Evolutionary conservation across 495 filamentous ascomycete genomes (phyloP), one percentile per base, ranked within the genome.

Genomic region (Mytilinidion resinicola): DNA sequence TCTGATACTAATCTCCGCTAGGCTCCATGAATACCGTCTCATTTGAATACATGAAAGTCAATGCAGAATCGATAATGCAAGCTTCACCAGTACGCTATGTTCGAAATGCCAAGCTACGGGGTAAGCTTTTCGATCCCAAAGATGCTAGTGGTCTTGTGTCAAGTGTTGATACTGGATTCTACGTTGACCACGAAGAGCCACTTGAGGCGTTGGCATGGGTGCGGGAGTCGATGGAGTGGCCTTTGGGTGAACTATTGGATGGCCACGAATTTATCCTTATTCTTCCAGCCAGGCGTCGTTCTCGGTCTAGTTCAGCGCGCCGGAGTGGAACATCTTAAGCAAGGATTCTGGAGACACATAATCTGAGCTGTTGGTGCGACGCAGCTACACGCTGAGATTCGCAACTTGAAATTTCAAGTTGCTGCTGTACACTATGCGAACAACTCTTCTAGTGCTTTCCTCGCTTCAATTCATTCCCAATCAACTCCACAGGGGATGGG

Each of bases 101-200:
- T 35, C 61, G 55, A 56, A 56, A 71, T 41, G 72, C 72, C 47
- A 63, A 69, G 36, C 59, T 71, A 21, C 34, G 57, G 9, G 72
- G 70, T 46, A 61, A 35, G 19, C 58, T 74, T 4, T 74, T 74
- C 44, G 20, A 66, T 46, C 11, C 57, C 36, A 55, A 66, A 17
- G 61, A 62, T 33, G 48, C 30, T 30, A 64, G 51, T 46, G 67
- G 68, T 25, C 17, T 59, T 61, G 53, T 73, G 8, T 75, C 62
- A 9, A 53, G 20, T 57, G 69, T 65, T 57, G 56, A 73, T 63
- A 72, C 72, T 34, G 42, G 46, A 37, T 75, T 75, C 55, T 74
- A 51, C 38, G 68, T 75, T 33, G 67, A 75, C 54, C 69, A 74
- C 58, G 56, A 53, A 4, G 71, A 75, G 57, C 72, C 70, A 19